These are phyloP conservation scores for Solanum aculeatissimum DNA, from an alignment of 305 asterid species.

Conservation along the genomic window DNA sequence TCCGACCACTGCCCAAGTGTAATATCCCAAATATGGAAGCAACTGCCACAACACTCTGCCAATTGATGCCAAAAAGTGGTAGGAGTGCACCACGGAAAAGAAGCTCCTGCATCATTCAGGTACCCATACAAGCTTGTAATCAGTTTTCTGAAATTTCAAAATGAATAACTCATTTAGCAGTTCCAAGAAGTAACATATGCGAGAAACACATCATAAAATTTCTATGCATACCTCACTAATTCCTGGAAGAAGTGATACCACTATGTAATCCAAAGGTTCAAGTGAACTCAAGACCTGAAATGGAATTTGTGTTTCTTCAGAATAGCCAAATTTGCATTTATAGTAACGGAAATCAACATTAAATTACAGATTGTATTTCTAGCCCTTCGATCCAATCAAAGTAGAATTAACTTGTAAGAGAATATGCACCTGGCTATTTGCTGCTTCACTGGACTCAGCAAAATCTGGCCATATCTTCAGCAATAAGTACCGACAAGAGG, in stretches of 20 bases:
- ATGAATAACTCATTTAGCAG: not conserved
- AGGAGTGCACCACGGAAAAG: slow-evolving; percentile 82
- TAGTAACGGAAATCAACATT: not conserved
- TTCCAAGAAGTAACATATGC: not conserved
- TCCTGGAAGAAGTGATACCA: slow-evolving; percentile 84
- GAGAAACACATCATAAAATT: not conserved
- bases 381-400: not conserved
- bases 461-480: slow-evolving; percentile 80
- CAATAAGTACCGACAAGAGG: slow-evolving; percentile 65
- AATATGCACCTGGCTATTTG: slow-evolving; percentile 63
- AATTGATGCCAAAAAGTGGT: slow-evolving; percentile 56
- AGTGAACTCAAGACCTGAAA: slow-evolving; percentile 68
- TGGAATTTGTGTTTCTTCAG: not conserved
- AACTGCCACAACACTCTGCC: slow-evolving; percentile 41
- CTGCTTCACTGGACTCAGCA: slow-evolving; percentile 73
- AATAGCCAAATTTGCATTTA: not conserved
- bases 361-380: not conserved
- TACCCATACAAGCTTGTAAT: not conserved
- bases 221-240: slow-evolving; percentile 47
- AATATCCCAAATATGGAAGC: slow-evolving; percentile 70
- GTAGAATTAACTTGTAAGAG: not conserved
- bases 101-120: slow-evolving; percentile 43
- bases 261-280: slow-evolving; percentile 69
- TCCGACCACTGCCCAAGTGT: slow-evolving; percentile 88
- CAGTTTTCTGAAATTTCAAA: not conserved